These are phyloP conservation scores for Hemileccinum rubropunctum DNA, from an alignment of 768 basidiomycete genomes.

Conservation along the genomic window DNA sequence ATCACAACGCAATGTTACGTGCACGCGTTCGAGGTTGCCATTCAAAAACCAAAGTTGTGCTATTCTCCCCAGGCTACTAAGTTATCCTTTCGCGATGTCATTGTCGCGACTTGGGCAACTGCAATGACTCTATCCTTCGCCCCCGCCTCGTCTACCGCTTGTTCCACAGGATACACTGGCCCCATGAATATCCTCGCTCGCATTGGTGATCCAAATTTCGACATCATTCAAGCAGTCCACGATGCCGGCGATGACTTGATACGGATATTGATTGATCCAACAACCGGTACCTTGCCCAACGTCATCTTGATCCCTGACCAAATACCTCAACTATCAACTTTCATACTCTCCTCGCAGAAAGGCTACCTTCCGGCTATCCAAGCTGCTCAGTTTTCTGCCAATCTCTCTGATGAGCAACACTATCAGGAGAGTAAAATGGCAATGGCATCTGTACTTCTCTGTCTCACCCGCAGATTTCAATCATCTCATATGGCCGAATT, in stretches of 20 bases:
- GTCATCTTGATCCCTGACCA: constrained; percentile 43
- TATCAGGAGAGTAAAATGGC: constrained; percentile 28
- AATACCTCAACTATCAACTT: constrained; percentile 31
- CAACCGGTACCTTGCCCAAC: constrained; percentile 39
- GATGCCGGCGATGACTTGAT: constrained; percentile 33
- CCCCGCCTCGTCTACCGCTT: constrained; percentile 19
- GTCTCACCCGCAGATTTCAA: constrained; percentile 46
- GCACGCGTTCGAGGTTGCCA: constrained; percentile 40
- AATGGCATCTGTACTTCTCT: constrained; percentile 41
- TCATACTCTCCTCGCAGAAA: constrained; percentile 36
- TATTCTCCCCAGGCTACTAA: constrained; percentile 12
- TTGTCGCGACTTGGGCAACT: constrained; percentile 38
- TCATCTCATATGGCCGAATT: constrained; percentile 22
- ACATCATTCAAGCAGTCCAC: constrained; percentile 35
- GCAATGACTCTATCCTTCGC: constrained; percentile 30
- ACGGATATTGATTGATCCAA: constrained; percentile 31
- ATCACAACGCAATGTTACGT: constrained; percentile 37
- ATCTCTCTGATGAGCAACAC: constrained; percentile 28
- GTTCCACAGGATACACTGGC: constrained; percentile 21
- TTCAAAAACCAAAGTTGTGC: constrained; percentile 30
- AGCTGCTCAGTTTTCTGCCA: constrained; percentile 16
- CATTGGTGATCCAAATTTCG: constrained; percentile 34
- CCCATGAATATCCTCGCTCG: constrained; percentile 20
- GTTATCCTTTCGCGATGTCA: constrained; percentile 37
- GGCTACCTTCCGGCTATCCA: constrained; percentile 36